Evolutionary conservation across 2,329 filamentous ascomycete species (phyloP).

Genomic region (Trichoderma brevicompactum): DNA sequence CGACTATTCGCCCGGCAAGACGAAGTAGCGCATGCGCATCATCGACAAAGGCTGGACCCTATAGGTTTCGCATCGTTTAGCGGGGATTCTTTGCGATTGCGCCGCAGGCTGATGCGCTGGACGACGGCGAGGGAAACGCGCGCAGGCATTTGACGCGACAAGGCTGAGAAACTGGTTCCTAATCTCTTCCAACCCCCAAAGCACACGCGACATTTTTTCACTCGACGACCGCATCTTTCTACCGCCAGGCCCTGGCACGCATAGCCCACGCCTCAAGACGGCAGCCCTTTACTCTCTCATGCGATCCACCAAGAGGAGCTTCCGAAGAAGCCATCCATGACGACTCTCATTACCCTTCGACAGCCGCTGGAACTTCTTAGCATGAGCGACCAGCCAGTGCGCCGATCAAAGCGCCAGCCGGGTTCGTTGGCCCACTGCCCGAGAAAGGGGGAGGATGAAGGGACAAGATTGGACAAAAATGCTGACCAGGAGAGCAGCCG

Average conservation of each 20-base stretch:
- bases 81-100: constrained; percentile 16
- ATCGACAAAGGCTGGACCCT: not conserved
- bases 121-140: constrained; percentile 20
- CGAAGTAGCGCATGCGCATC: constrained; percentile 20
- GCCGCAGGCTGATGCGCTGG: constrained; percentile 8
- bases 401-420: constrained; percentile 65
- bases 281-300: constrained; percentile 32
- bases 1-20: not conserved
- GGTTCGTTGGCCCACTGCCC: constrained; percentile 50
- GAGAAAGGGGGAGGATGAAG: not conserved
- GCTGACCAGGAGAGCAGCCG: constrained; percentile 40
- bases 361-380: constrained; percentile 69
- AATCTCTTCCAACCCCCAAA: not conserved
- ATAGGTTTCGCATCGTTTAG: not conserved
- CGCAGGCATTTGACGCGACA: constrained; percentile 27
- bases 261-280: constrained; percentile 7
- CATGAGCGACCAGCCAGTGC: constrained; percentile 68
- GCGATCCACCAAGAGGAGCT: constrained; percentile 32
- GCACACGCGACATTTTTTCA: constrained; percentile 7
- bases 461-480: not conserved
- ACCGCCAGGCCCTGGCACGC: constrained; percentile 25
- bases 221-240: constrained; percentile 17
- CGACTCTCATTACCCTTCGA: constrained; percentile 68
- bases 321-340: constrained; percentile 63
- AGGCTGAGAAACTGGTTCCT: constrained; percentile 7